Base-by-base conservation (phyloP, 352 stramenopile genomes). In the Globisporangium mamillatum region DNA sequence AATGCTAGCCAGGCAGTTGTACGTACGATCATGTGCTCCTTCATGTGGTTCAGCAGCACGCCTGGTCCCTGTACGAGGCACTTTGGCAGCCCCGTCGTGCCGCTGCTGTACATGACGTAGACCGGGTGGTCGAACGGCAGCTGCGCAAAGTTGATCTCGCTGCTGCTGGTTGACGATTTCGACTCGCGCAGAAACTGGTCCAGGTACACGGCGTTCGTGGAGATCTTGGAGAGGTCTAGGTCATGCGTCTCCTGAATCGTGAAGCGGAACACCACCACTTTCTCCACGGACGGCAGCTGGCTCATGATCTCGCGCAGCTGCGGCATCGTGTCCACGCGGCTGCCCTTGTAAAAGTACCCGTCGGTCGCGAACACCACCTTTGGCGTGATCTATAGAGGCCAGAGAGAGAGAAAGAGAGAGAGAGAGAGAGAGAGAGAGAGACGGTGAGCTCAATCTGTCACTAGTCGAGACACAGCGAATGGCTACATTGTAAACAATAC, bases 21-120 rank as follows among this genome's bases (percentile, higher is more conserved):
- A 76, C 79, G 63, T 77, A 90, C 81, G 66, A 91, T 77, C 70
- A 86, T 81, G 66, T 89, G 82, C 66, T 94, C 86, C 75, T 94
- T 94, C 61, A 92, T 73, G 67, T 94, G 86, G 71, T 92, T 92
- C 44, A 94, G 66, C 24, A 91, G 69, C 20, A 92, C 84, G 29
- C 86, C 86, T 18, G 82, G 81, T 10, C 89, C 85, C 66, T 96
- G 89, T 24, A 94, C 83, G 36, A 96, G 87, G 64, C 89, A 96
- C 74, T 96, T 96, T 60, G 89, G 89, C 50, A 96, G 72, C 2
- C 89, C 89, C 8, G 89, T 96, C 18, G 89, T 96, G 64, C 89
- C 89, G 57, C 81, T 92, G 69, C 82, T 93, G 74, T 94, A 96
- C 87, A 96, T 95, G 68, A 95, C 78, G 71, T 93, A 94, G 55